These are phyloP conservation scores for Cytospora piceicola DNA, from an alignment of 2,329 filamentous ascomycete genomes.

Conservation along the genomic window DNA sequence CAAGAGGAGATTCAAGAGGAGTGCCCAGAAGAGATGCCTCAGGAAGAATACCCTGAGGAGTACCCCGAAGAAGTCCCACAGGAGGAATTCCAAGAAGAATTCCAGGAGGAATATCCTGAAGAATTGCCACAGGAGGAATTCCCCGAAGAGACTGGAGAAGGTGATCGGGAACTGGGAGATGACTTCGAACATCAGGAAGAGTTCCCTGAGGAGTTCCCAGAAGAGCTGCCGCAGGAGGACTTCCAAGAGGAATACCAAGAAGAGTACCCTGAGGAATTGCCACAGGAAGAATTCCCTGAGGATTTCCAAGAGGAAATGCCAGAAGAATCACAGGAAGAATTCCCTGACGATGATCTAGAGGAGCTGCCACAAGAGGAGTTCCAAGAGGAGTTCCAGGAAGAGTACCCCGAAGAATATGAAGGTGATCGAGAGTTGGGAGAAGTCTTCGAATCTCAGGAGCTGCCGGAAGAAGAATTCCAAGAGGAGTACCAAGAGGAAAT, in stretches of 20 bases:
- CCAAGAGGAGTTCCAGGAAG: not conserved
- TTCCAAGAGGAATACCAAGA: not conserved
- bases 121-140: too few relatives aligned
- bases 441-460: too few relatives aligned
- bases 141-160: too few relatives aligned
- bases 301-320: too few relatives aligned
- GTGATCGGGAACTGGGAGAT: slow-evolving; percentile 2
- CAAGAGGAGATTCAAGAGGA: not conserved
- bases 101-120: too few relatives aligned
- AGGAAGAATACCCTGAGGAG: too few relatives aligned
- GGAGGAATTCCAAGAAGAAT: too few relatives aligned
- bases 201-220: not conserved
- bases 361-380: slow-evolving; percentile 1
- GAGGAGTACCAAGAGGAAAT: not conserved
- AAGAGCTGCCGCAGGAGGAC: not conserved
- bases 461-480: not conserved
- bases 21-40: not conserved
- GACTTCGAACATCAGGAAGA: not conserved
- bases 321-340: too few relatives aligned
- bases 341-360: too few relatives aligned
- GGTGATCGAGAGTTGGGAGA: not conserved
- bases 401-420: not conserved
- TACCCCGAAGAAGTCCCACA: too few relatives aligned
- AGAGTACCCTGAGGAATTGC: not conserved
- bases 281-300: not conserved